Base-by-base conservation (phyloP, 2,329 filamentous ascomycete genomes). In the Verticillium nonalfalfae region DNA sequence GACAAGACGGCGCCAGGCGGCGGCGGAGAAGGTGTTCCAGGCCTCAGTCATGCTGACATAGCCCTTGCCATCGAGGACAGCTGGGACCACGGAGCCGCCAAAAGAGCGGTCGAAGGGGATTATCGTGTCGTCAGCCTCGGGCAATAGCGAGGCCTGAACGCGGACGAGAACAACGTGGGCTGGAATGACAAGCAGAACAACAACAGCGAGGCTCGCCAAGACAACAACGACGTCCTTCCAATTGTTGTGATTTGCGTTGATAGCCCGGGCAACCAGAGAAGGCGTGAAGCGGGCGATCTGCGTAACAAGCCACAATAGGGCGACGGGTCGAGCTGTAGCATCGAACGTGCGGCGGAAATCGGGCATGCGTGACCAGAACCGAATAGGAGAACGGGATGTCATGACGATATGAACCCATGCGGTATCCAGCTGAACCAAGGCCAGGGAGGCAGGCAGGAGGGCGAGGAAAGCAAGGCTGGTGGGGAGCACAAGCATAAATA, bases 81-180 rank as follows among this genome's bases (percentile, higher is more conserved):
- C 84, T n/a, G 90, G 87, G 66, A 89, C 85, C 34, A 94, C 85
- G 71, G 87, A 89, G 68, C 91, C 91, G 65, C 84, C 85, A 70
- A 96, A 96, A 35, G 88, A 89, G 66, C 93, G 90, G 79, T 98
- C 94, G 69, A 98, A 97, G 36, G 91, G 89, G 39, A 98, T 88
- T 66, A 97, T 90, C 33, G 91, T 87, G 76, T 96, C 89, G 66
- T 93, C 84, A 18, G 91, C 87, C 62, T 91, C 88, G 0, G 92
- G 85, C 2, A 98, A 85, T 68, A 97, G 86, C 57, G 91, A 94
- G 7, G 93, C 93, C 73, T 96, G 92, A 39, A 97, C 87, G 65
- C 94, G 91, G 66, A 90, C 82, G 62, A 96, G 85, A 26, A 91
- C 85, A 36, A 94, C 90, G 62, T 85, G 83, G 45, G 91, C 85